These are phyloP conservation scores for Aspergillus novoparasiticus DNA, from an alignment of 2,329 filamentous ascomycete genomes.

Conservation along the genomic window DNA sequence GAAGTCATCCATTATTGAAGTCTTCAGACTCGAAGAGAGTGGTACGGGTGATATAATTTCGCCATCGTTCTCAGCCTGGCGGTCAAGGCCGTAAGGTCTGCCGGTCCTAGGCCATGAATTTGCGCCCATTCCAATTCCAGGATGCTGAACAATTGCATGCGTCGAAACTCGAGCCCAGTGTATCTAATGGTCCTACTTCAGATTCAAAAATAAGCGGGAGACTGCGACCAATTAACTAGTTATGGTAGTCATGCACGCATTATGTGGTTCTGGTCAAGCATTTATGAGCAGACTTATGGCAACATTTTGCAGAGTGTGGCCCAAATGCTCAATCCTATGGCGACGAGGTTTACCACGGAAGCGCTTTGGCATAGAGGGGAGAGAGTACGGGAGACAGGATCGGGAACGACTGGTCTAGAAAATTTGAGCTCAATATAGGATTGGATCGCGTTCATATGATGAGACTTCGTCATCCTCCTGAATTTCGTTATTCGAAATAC, in stretches of 20 bases:
- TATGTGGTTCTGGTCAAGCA: neutral
- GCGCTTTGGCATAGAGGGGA: neutral
- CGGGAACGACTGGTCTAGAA: neutral
- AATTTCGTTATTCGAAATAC: neutral
- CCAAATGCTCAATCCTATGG: neutral
- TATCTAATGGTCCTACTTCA: neutral
- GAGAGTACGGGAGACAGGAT: neutral
- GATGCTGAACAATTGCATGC: neutral
- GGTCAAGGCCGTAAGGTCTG: constrained; percentile 29
- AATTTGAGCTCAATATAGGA: neutral
- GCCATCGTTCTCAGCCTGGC: constrained; percentile 76
- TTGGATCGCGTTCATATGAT: neutral
- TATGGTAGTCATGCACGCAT: neutral
- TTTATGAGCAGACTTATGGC: neutral
- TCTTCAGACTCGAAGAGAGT: constrained; percentile 71
- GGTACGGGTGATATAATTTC: constrained; percentile 78
- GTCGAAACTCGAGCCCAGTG: neutral
- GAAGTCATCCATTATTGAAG: constrained; percentile 67
- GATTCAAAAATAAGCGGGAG: neutral
- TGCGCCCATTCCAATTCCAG: too few species aligned
- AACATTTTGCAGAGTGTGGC: neutral
- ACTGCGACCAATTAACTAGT: neutral
- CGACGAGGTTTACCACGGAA: neutral
- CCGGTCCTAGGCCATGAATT: neutral
- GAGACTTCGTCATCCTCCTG: neutral